Evolutionary conservation across 345 rosid genomes (phyloP).

Genomic region (Euphorbia tirucalli): DNA sequence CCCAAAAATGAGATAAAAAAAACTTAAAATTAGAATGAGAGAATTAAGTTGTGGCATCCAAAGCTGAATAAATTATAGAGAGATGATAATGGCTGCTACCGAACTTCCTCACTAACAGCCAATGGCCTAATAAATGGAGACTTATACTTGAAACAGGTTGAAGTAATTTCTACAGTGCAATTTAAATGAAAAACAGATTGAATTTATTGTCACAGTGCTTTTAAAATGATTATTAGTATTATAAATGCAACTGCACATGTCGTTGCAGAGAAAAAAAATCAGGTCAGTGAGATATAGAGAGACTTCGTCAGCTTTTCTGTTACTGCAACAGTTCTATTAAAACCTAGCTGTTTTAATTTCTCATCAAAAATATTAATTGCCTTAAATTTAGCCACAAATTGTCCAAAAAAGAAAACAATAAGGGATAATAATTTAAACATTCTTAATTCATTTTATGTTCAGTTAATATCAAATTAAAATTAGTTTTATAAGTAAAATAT

Average conservation of each 20-base stretch:
- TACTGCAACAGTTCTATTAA: conserved; percentile 4
- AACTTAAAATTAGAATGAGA: not conserved
- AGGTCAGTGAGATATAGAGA: not conserved
- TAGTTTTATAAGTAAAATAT: too few species aligned
- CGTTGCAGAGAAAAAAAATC: conserved; percentile 1
- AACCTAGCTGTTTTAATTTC: not conserved
- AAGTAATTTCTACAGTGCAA: not conserved
- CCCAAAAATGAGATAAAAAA: not conserved
- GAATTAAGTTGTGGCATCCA: not conserved
- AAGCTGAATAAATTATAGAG: not conserved
- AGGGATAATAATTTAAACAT: too few species aligned
- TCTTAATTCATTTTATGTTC: too few species aligned
- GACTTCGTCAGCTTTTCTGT: not conserved
- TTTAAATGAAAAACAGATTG: conserved; percentile 1
- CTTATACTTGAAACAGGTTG: conserved; percentile 3
- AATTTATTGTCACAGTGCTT: not conserved
- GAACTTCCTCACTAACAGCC: not conserved
- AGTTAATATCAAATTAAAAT: too few species aligned
- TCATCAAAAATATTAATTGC: too few species aligned
- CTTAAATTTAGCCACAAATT: too few species aligned
- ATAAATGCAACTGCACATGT: not conserved
- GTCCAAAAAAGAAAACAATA: too few species aligned
- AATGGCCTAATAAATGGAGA: not conserved
- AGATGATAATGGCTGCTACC: conserved; percentile 6
- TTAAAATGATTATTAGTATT: not conserved